Base-by-base conservation (phyloP, 805 yeast genomes). In the Saccharomycopsis javanensis region DNA sequence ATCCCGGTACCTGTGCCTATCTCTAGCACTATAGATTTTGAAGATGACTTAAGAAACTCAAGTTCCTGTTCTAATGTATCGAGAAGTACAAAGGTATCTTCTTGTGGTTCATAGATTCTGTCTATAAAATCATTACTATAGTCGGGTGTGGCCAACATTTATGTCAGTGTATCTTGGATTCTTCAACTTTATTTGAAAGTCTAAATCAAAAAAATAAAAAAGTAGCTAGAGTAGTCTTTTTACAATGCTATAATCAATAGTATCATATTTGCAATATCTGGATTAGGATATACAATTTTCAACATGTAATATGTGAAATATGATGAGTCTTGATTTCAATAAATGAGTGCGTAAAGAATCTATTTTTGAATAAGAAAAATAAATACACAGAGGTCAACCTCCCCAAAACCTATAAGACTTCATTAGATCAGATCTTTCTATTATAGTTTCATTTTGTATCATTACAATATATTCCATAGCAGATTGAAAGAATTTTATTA, bases 1-100 rank as follows among this genome's bases (percentile, higher is more conserved):
- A 94, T 77, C 1, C 99, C 99, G 1, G 97, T 83, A 0, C 99
- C 99, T 2, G 91, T 79, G 0, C 99, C 99, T 5, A 94, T 76
- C 65, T 94, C 99, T 7, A 85, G 76, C 0, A 88, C 84, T 0
- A 88, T 46, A 0, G 94, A 87, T 4, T 38, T 15, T 28, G 66
- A 61, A 28, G 33, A 38, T 6, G 46, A 28, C 15, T 31, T 13
- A 23, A 83, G 65, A 37, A 63, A 74, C 1, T 60, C 63, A 51
- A 66, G 68, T 54, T 87, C 85, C 45, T 73, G 68, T 65, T 94
- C 98, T 51, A 94, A 74, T 15, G 85, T 75, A 67, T 94, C 99
- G 50, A 94, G 70, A 8, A 94, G 73, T 8, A 92, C 79, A 66
- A 85, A 94, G 6, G 96, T 81, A 72, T 94, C 99, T 65, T 94